phyloP scores from a whole-genome alignment of 805 yeast species.

The Myxozyma monticola region DNA sequence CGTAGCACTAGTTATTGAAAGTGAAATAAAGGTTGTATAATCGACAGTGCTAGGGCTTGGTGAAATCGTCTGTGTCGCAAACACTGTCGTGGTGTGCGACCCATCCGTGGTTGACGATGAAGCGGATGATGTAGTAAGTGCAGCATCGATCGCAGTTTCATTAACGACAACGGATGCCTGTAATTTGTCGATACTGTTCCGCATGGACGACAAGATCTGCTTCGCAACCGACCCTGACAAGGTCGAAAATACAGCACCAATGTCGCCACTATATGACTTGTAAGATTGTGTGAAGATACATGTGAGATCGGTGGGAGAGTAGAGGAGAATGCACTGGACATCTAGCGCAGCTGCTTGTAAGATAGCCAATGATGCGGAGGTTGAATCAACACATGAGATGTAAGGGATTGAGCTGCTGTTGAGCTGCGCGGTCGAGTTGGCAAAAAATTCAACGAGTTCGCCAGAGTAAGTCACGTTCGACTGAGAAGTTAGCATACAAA shows the following conservation, averaged over 20 bases:
- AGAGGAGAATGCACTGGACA: slow-evolving; percentile 22
- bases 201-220: slow-evolving; percentile 9
- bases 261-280: slow-evolving; percentile 10
- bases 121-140: slow-evolving; percentile 1
- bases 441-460: slow-evolving; percentile 11
- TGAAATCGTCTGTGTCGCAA: slow-evolving; percentile 7
- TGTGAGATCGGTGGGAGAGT: slow-evolving; percentile 12
- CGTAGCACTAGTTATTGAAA: background rate
- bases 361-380: slow-evolving; percentile 15
- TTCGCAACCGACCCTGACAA: slow-evolving; percentile 12
- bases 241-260: slow-evolving; percentile 27
- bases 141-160: slow-evolving; percentile 10
- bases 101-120: background rate
- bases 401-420: slow-evolving; percentile 19
- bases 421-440: slow-evolving; percentile 15
- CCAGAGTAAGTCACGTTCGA: slow-evolving; percentile 24
- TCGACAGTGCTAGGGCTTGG: slow-evolving; percentile 1
- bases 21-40: background rate
- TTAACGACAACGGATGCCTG: slow-evolving; percentile 17
- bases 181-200: background rate
- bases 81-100: slow-evolving; percentile 7
- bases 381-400: slow-evolving; percentile 26
- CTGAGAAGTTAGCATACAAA: background rate
- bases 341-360: slow-evolving; percentile 10
- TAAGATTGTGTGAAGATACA: slow-evolving; percentile 20